A percentile compares a stretch with the other conserved stretches of the same genome.
Evolutionary conservation across 768 basidiomycete species (phyloP).

Genomic region (Xerocomus potaroensis): DNA sequence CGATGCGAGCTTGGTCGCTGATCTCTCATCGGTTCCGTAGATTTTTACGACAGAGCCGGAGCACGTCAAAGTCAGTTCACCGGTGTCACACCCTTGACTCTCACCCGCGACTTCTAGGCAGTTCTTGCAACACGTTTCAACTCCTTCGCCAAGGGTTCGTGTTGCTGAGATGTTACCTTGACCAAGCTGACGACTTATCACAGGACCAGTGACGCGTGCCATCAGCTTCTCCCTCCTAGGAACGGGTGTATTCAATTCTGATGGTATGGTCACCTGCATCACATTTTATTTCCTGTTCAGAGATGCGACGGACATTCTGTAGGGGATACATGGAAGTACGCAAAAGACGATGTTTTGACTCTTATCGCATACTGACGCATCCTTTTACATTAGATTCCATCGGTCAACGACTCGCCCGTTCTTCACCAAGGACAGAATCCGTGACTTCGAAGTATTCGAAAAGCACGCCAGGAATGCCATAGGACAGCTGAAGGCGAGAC

Average conservation of each 20-base stretch:
- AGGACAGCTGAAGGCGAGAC: slow-evolving; percentile 29
- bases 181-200: slow-evolving; percentile 14
- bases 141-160: slow-evolving; percentile 39
- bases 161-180: slow-evolving; percentile 28
- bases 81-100: too few relatives aligned
- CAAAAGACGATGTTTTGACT: neutral
- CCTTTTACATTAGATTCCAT: slow-evolving; percentile 41
- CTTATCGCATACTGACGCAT: neutral
- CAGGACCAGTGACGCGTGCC: slow-evolving; percentile 2
- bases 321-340: slow-evolving; percentile 39
- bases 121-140: slow-evolving; percentile 43
- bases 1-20: too few relatives aligned
- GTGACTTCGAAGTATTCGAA: slow-evolving; percentile 40
- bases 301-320: too few relatives aligned
- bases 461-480: slow-evolving; percentile 32
- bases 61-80: slow-evolving; percentile 36
- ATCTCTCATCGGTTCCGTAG: too few relatives aligned
- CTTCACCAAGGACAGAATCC: slow-evolving; percentile 37
- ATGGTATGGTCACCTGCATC: slow-evolving; percentile 24
- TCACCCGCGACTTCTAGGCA: slow-evolving; percentile 36
- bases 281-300: neutral
- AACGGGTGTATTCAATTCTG: slow-evolving; percentile 40
- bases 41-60: too few relatives aligned
- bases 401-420: slow-evolving; percentile 42
- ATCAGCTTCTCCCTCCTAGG: slow-evolving; percentile 30